Evolutionary conservation across 305 asterid genomes (phyloP), one percentile per base, ranked within the genome.

Genomic region (Ajuga reptans): DNA sequence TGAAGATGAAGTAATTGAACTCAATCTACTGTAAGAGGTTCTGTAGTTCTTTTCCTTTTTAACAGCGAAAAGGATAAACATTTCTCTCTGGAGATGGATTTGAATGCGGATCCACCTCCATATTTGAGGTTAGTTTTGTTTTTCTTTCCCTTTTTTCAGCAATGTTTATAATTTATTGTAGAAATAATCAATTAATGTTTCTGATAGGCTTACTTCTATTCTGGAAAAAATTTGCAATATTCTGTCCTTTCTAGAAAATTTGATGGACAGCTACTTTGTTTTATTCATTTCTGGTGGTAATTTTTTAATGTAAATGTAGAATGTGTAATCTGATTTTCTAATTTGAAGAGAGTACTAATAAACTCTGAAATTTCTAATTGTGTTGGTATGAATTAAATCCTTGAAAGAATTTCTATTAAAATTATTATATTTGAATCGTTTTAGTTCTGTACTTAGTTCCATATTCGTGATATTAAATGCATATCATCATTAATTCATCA

Each of bases 61-160:
- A 29, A 17, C 6, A 24, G 61, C 75, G 27, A 63, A 59, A 31
- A 76, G 64, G 54, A 8, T 12, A 6, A 71, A 71, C 6, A 5
- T 33, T 69, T 49, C 0, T 57, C 50, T 61, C 63, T 55, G 75
- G 50, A 52, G 68, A 81, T 79, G 84, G 88, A 86, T 75, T 83
- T 75, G 49, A 78, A 64, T 72, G 64, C 75, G 60, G 87, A 89
- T 57, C 43, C 87, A 62, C 75, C 78, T 83, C 81, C 90, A 8
- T 73, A 77, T 74, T 55, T 77, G 89, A 89, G 96, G 96, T 89
- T 55, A 15, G 80, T 71, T 70, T 59, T 60, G 18, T 21, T 49
- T 24, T 47, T 17, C 3, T 1, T 24, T 24, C 46, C 64, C 8
- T 9, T 56, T 64, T 71, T 41, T 5, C 6, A 8, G 0, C 62